These are phyloP conservation scores for Gloeostereum incarnatum DNA, from an alignment of 768 basidiomycete species.

Conservation along the genomic window DNA sequence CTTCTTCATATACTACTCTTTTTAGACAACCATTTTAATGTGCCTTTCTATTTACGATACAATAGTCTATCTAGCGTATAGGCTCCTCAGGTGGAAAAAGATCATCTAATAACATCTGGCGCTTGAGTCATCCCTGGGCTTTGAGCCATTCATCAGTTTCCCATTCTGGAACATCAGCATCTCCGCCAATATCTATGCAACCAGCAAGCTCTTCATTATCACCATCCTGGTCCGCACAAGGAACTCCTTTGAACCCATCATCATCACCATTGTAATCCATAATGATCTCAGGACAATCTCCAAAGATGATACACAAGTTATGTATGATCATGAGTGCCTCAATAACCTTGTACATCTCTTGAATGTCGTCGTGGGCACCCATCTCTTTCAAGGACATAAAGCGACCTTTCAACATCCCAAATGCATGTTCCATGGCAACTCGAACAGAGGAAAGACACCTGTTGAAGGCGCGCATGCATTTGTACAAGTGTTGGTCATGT, in stretches of 20 bases:
- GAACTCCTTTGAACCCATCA: neutral
- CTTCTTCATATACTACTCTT: neutral
- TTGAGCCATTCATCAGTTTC: slow-evolving; percentile 8
- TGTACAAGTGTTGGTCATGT: slow-evolving; percentile 1
- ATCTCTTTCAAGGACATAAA: slow-evolving; percentile 11
- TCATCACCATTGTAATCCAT: neutral
- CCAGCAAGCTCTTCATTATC: slow-evolving; percentile 2
- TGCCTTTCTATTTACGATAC: no score
- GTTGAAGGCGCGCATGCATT: slow-evolving; percentile 13
- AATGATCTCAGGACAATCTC: slow-evolving; percentile 1
- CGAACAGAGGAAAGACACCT: slow-evolving; percentile 9
- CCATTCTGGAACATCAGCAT: slow-evolving; percentile 2
- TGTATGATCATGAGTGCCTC: slow-evolving; percentile 11
- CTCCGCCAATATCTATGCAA: neutral
- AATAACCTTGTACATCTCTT: slow-evolving; percentile 10
- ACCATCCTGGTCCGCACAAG: neutral
- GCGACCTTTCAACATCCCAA: slow-evolving; percentile 15
- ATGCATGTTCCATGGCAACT: slow-evolving; percentile 15
- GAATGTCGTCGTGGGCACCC: slow-evolving; percentile 9
- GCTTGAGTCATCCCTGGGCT: neutral
- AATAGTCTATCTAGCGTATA: neutral
- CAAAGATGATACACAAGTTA: slow-evolving; percentile 9
- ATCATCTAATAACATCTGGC: slow-evolving; percentile 6
- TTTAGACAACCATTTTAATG: neutral
- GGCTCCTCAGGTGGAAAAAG: slow-evolving; percentile 2